Conservation (phyloP, 1,139 yeast species). For the Schizosaccharomyces versatilis region DNA sequence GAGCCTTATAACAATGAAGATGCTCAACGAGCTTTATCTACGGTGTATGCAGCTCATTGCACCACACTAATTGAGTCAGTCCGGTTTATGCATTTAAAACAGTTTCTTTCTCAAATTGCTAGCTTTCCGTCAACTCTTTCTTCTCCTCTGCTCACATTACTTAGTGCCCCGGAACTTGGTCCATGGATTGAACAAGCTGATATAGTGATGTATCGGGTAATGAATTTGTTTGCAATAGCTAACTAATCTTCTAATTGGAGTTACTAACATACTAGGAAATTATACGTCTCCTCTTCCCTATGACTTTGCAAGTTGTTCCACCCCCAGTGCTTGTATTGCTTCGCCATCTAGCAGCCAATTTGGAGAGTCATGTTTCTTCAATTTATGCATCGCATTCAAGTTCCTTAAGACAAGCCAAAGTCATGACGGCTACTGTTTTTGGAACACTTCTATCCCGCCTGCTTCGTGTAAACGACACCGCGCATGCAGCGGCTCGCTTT, state of each 20-base stretch:
- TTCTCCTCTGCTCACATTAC: constrained; percentile 40
- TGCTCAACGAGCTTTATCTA: neutral
- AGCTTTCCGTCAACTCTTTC: constrained; percentile 42
- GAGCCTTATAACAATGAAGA: neutral
- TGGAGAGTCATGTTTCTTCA: constrained; percentile 16
- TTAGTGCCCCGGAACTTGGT: constrained; percentile 28
- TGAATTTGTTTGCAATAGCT: too few species aligned
- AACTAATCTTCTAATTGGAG: too few species aligned
- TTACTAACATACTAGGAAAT: constrained; percentile 17
- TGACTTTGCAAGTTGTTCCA: constrained; percentile 43
- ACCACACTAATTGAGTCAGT: constrained; percentile 40
- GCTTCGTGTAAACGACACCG: constrained; percentile 37
- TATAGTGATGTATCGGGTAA: constrained; percentile 30
- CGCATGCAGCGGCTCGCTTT: constrained; percentile 32
- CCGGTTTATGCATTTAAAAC: constrained; percentile 44
- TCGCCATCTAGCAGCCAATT: constrained; percentile 17
- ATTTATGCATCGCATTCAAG: constrained; percentile 29
- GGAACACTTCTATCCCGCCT: constrained; percentile 34
- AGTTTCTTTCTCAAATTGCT: constrained; percentile 31
- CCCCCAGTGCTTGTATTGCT: constrained; percentile 27
- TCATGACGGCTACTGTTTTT: constrained; percentile 36
- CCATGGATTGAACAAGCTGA: constrained; percentile 55
- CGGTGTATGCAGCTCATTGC: constrained; percentile 38
- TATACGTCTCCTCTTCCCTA: constrained; percentile 42
- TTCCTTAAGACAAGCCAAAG: constrained; percentile 30